phyloP scores from a whole-genome alignment of 257 asterid genomes.

The Solanum clarkiae region DNA sequence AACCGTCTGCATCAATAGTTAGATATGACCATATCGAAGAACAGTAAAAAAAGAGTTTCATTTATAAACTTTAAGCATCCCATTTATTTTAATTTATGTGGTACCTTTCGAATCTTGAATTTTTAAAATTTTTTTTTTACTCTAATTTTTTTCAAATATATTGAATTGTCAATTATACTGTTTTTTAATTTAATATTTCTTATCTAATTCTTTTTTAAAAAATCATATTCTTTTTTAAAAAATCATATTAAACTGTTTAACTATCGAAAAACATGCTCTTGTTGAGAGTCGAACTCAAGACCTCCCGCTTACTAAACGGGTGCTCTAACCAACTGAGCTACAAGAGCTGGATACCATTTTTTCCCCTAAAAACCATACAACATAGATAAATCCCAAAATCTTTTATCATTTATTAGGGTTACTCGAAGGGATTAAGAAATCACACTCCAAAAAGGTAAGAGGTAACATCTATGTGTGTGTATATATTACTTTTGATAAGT shows the following conservation, averaged over 20 bases:
- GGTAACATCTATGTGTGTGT: background rate
- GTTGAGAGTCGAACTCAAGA: constrained; percentile 91
- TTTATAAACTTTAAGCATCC: background rate
- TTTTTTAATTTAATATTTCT: too few relatives aligned
- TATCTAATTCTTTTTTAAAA: too few relatives aligned
- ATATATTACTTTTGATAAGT: too few relatives aligned
- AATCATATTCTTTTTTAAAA: too few relatives aligned
- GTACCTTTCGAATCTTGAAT: background rate
- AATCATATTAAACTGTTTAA: too few relatives aligned
- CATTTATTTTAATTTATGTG: background rate
- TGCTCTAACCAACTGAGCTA: constrained; percentile 99
- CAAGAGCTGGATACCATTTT: background rate
- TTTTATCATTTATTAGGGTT: too few relatives aligned
- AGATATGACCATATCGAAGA: background rate
- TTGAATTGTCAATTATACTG: too few relatives aligned
- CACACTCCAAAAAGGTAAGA: background rate
- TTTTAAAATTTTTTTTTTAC: too few relatives aligned
- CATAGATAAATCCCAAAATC: background rate
- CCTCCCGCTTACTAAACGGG: constrained; percentile 99
- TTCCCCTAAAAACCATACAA: too few relatives aligned
- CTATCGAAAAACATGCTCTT: constrained; percentile 10
- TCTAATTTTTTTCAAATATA: too few relatives aligned
- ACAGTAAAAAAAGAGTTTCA: too few relatives aligned
- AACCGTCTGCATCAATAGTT: accelerated
- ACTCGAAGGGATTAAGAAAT: background rate